These are phyloP conservation scores for rapeseed (Brassica napus) DNA, from an alignment of 345 rosid genomes.

Conservation along the genomic window Da-Ae NC_063450.1:35809501-35810000, in stretches of 20 bases:
- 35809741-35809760: slow-evolving; percentile 13
- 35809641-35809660: background rate
- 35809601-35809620: slow-evolving; percentile 33
- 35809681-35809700: background rate
- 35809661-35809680: slow-evolving; percentile 25
- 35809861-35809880: slow-evolving; percentile 78
- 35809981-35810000: slow-evolving; percentile 73
- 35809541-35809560: slow-evolving; percentile 3
- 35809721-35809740: background rate
- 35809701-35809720: slow-evolving; percentile 26
- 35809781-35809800: slow-evolving; percentile 8
- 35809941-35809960: slow-evolving; percentile 54
- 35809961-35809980: slow-evolving; percentile 48
- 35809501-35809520: background rate
- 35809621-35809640: slow-evolving; percentile 34
- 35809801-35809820: slow-evolving; percentile 14
- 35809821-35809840: slow-evolving; percentile 39
- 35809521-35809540: slow-evolving; percentile 20
- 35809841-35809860: slow-evolving; percentile 70
- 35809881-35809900: slow-evolving; percentile 96
- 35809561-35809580: slow-evolving; percentile 4
- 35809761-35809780: background rate
- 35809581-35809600: slow-evolving; percentile 6
- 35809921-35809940: slow-evolving; percentile 78
- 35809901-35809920: slow-evolving; percentile 83